phyloP scores from a whole-genome alignment of 1,139 yeast genomes.

The Nadsonia commutata region DNA sequence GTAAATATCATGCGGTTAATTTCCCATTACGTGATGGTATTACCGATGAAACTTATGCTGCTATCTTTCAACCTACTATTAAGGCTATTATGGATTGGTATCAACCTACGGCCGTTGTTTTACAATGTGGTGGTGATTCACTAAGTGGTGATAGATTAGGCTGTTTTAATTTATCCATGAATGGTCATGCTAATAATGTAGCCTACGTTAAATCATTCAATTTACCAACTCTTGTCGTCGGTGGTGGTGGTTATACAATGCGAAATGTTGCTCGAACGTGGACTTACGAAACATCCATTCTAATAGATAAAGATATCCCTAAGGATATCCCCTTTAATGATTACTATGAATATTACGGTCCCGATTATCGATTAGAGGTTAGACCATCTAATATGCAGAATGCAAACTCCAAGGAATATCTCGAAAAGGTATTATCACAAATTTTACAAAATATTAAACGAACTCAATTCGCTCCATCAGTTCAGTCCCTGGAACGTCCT shows the following conservation, averaged over 20 bases:
- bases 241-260: constrained; percentile 98
- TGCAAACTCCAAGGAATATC: constrained; percentile 86
- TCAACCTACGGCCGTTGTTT: constrained; percentile 83
- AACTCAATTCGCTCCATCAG: constrained; percentile 91
- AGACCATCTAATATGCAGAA: constrained; percentile 94
- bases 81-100: constrained; percentile 79
- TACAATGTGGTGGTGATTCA: constrained; percentile 81
- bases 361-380: constrained; percentile 73
- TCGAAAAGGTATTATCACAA: constrained; percentile 69
- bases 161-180: constrained; percentile 80
- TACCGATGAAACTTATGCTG: constrained; percentile 75
- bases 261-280: constrained; percentile 92
- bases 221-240: constrained; percentile 79
- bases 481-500: constrained; percentile 30
- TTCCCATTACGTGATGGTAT: constrained; percentile 89
- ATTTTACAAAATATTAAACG: constrained; percentile 68
- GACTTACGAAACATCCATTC: constrained; percentile 86
- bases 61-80: constrained; percentile 78
- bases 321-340: constrained; percentile 88
- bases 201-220: constrained; percentile 77
- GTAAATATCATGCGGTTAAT: constrained; percentile 74
- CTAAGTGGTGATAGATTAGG: constrained; percentile 84
- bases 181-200: constrained; percentile 93
- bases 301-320: constrained; percentile 66
- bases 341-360: constrained; percentile 93